Evolutionary conservation across 164 flowering plant genomes (phyloP).

Genomic region (Vitis cinerea): DNA sequence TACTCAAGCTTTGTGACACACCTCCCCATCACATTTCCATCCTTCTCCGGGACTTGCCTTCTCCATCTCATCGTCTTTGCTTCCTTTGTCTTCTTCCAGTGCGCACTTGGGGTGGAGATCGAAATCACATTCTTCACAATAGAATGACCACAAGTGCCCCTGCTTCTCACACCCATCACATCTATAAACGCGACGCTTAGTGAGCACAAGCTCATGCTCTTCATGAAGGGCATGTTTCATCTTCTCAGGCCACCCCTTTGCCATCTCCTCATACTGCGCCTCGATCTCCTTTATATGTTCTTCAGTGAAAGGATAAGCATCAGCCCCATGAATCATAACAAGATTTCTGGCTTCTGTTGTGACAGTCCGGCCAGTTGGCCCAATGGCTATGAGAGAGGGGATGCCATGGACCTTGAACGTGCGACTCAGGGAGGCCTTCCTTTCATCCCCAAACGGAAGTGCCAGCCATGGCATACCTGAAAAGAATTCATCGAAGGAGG

Average conservation of each 20-base stretch:
- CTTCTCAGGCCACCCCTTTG: constrained; percentile 75
- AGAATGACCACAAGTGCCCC: constrained; percentile 55
- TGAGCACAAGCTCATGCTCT: constrained; percentile 54
- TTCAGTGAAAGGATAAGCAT: constrained; percentile 73
- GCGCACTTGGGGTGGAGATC: constrained; percentile 66
- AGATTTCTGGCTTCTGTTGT: constrained; percentile 46
- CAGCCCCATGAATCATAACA: constrained; percentile 43
- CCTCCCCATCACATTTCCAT: constrained; percentile 45
- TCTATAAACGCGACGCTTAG: constrained; percentile 22
- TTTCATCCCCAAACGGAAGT: constrained; percentile 59
- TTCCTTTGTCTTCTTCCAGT: constrained; percentile 23
- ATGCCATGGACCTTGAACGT: constrained; percentile 55
- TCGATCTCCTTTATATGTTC: constrained; percentile 54
- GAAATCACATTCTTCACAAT: constrained; percentile 54
- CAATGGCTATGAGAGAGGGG: constrained; percentile 60
- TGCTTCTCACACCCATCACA: constrained; percentile 54
- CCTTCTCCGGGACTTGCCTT: constrained; percentile 29
- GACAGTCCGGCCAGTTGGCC: constrained; percentile 58
- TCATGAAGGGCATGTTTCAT: constrained; percentile 44
- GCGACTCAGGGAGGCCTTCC: constrained; percentile 36
- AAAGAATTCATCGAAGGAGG: constrained; percentile 57
- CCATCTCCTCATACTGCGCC: constrained; percentile 39
- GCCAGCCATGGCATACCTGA: constrained; percentile 78
- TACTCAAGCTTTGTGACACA: constrained; percentile 22
- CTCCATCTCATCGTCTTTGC: constrained; percentile 7